A percentile compares a stretch with the other conserved stretches of the same genome.
Evolutionary conservation across 768 basidiomycete species (phyloP).

Genomic region (Macrolepiota fuliginosa): DNA sequence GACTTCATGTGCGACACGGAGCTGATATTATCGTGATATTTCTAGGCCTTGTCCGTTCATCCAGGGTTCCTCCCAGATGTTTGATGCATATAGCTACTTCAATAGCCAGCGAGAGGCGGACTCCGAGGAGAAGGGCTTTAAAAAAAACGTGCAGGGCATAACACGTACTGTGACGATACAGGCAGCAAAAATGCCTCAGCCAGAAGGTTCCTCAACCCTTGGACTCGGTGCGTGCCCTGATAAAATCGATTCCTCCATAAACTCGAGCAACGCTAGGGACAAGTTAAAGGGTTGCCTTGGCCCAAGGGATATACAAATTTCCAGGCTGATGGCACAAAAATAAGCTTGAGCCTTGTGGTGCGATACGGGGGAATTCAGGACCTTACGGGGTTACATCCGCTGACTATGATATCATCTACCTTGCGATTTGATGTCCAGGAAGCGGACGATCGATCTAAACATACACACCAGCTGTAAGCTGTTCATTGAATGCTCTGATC

Average conservation of each 20-base stretch:
- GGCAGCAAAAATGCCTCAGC: too few relatives aligned
- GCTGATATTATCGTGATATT: too few relatives aligned
- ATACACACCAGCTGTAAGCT: neutral
- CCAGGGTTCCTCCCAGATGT: too few relatives aligned
- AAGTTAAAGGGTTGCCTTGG: neutral
- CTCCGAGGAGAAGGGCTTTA: too few relatives aligned
- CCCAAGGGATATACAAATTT: neutral
- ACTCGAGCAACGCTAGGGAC: neutral
- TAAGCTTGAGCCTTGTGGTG: neutral
- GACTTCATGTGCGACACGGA: too few relatives aligned
- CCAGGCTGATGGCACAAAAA: neutral
- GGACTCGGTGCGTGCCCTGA: neutral
- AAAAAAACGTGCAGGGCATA: too few relatives aligned
- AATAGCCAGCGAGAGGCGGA: too few relatives aligned
- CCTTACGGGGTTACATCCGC: neutral
- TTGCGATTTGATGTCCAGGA: neutral
- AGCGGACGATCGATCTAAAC: neutral
- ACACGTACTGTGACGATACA: too few relatives aligned
- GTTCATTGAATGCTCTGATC: neutral
- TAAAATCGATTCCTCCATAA: neutral
- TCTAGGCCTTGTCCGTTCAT: too few relatives aligned
- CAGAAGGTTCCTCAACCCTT: too few relatives aligned
- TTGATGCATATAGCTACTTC: too few relatives aligned
- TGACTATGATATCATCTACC: neutral
- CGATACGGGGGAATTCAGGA: neutral